Evolutionary conservation across 345 rosid species (phyloP).

Genomic region (Cardamine occulta): DNA sequence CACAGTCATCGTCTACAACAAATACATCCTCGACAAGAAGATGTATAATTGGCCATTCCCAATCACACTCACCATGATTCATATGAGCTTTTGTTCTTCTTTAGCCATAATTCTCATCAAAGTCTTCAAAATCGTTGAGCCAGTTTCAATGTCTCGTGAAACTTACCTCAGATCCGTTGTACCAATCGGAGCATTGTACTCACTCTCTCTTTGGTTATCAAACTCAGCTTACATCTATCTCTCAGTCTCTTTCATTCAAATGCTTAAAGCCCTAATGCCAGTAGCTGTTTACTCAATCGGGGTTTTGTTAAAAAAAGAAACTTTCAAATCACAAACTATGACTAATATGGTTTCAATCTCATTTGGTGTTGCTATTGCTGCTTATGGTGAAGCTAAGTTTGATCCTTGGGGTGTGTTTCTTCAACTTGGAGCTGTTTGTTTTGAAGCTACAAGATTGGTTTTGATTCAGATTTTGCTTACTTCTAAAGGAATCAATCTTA

Average conservation of each 20-base stretch:
- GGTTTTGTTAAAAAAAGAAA: slow-evolving; percentile 65
- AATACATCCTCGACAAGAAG: slow-evolving; percentile 96
- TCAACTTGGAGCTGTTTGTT: slow-evolving; percentile 93
- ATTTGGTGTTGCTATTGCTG: slow-evolving; percentile 57
- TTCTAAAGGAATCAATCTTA: slow-evolving; percentile 83
- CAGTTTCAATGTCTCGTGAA: slow-evolving; percentile 86
- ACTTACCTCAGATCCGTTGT: slow-evolving; percentile 82
- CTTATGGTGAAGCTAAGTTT: slow-evolving; percentile 96
- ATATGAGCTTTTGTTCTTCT: slow-evolving; percentile 88
- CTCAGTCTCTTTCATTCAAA: slow-evolving; percentile 94
- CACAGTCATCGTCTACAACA: slow-evolving; percentile 98
- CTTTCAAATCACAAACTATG: slow-evolving; percentile 74
- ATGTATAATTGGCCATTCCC: slow-evolving; percentile 99
- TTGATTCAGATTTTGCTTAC: slow-evolving; percentile 90
- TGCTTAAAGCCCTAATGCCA: slow-evolving; percentile 96
- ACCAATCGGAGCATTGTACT: slow-evolving; percentile 91
- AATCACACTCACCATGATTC: slow-evolving; percentile 94
- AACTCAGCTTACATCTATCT: slow-evolving; percentile 94
- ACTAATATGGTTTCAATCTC: slow-evolving; percentile 91
- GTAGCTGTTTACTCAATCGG: slow-evolving; percentile 96
- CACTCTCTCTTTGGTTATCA: slow-evolving; percentile 90
- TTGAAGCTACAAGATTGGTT: slow-evolving; percentile 90
- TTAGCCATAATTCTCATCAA: slow-evolving; percentile 84
- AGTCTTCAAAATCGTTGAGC: slow-evolving; percentile 88
- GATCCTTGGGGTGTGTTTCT: slow-evolving; percentile 83